Percentiles rank a stretch among this genome's conserved stretches.
phyloP scores from a whole-genome alignment of 768 basidiomycete species.

The Hericium erinaceus region DNA sequence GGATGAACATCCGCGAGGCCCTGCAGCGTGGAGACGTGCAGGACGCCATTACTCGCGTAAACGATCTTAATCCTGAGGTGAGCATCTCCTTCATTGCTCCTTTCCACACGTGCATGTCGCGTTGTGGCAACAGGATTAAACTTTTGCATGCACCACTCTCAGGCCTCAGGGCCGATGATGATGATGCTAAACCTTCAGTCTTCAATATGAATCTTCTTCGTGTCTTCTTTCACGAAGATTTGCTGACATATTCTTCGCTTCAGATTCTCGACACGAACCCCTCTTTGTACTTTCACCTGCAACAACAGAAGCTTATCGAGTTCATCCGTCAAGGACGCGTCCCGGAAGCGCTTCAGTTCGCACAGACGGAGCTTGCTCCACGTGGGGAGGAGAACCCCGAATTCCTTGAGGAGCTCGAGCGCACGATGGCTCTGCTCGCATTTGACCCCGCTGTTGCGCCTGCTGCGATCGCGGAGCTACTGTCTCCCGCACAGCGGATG shows the following conservation, averaged over 20 bases:
- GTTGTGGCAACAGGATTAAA: constrained; percentile 60
- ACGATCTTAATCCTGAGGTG: constrained; percentile 96
- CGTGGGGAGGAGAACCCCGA: constrained; percentile 93
- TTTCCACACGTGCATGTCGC: neutral
- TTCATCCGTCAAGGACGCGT: constrained; percentile 78
- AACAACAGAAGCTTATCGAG: constrained; percentile 94
- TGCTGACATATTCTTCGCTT: neutral
- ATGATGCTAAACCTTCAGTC: constrained; percentile 85
- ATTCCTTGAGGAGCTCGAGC: constrained; percentile 85
- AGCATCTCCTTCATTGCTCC: constrained; percentile 23
- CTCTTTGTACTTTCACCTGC: constrained; percentile 86
- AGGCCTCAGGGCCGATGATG: constrained; percentile 80
- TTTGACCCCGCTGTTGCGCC: constrained; percentile 63
- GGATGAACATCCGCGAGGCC: constrained; percentile 92
- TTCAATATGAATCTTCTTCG: constrained; percentile 75
- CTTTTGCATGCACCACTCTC: constrained; percentile 97
- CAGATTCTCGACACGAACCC: constrained; percentile 97
- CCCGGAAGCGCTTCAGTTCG: constrained; percentile 78
- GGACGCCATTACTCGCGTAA: constrained; percentile 90
- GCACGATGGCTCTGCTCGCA: constrained; percentile 88
- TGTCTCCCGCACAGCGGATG: constrained; percentile 82
- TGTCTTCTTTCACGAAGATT: constrained; percentile 5
- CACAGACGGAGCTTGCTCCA: constrained; percentile 88
- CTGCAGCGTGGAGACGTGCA: constrained; percentile 91
- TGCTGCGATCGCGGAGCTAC: constrained; percentile 60